Base-by-base conservation (phyloP, 805 yeast genomes). In the Candida suzukii region DNA sequence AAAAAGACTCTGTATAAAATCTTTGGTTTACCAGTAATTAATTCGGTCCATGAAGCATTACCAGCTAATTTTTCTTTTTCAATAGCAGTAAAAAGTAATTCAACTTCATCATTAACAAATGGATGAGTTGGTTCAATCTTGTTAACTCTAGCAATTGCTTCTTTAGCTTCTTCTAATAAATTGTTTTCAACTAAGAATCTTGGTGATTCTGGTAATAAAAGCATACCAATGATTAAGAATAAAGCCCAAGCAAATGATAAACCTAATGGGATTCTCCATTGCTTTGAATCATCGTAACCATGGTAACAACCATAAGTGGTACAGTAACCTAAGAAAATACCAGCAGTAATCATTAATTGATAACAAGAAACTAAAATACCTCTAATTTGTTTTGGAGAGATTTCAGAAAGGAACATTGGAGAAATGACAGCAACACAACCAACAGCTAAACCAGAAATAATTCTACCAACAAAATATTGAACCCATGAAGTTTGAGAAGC, bases 261-360 rank as follows among this genome's bases (percentile, higher is more conserved):
- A 48, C 67, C 68, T 51, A 80, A 64, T 41, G 87, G 86, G 46
- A 78, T 71, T 67, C 84, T 71, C 87, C 88, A 82, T 58, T 76
- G 79, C 47, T 70, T 64, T 14, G 78, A 71, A 54, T 69, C 70
- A 21, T 46, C 25, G 55, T 71, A 73, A 38, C 63, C 40, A 57
- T 60, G 44, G 86, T 78, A 50, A 82, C 87, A 56, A 50, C 82
- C 87, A 56, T 68, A 81, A 41, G 77, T 77, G 36, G 78, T 70
- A 63, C 84, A 73, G 66, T 79, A 78, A 54, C 88, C 88, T 46
- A 80, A 61, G 58, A 81, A 76, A 51, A 81, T 81, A 67, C 88
- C 88, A 38, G 74, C 63, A 33, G 88, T 81, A 48, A 80, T 75
- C 73, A 73, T 77, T 58, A 82, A 68, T 63, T 82, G 88, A 69